Base-by-base conservation (phyloP, 2,329 filamentous ascomycete species). In the Cadophora sp. region DNA sequence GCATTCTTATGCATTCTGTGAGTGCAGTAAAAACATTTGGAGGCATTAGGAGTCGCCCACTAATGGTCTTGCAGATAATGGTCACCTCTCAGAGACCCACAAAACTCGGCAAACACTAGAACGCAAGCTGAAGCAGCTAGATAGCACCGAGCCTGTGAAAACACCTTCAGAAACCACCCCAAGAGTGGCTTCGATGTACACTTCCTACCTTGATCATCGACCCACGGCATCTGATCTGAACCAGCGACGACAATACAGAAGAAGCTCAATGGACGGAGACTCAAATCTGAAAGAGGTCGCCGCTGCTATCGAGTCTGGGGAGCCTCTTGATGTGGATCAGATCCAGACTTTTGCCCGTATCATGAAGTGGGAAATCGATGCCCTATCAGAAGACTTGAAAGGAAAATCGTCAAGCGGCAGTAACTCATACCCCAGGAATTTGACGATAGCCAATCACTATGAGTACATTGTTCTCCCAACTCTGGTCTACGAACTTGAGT, bases 401-500 rank as follows among this genome's bases (percentile, higher is more conserved):
- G 85, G 85, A 1, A 89, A 86, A 7, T 89, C 86, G 22, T 85
- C 84, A 62, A 79, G 72, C 64, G 77, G 72, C 20, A 78, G 71
- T 72, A 84, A 80, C 67, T 83, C 77, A 22, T 94, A 94, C 74
- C 91, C 91, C 0, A 81, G 85, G 59, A 94, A 94, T 74, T 81
- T 94, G 45, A 91, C 86, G 0, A 72, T 88, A 13, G 67, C 74
- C 59, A 89, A 91, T 74, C 89, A 91, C 71, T 87, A 88, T 74
- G 90, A 92, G 75, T 95, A 90, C 83, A 89, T 91, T 59, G 85
- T 89, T 51, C 82, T 94, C 11, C 92, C 92, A 3, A 94, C 91
- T 0, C 80, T 94, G 4, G 90, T 94, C 16, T 95, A 94, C 76
- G 92, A 95, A 76, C 84, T 92, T 53, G 89, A 92, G 73, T 94